phyloP scores from a whole-genome alignment of 2,329 filamentous ascomycete genomes.

The Trichoderma arundinaceum region DNA sequence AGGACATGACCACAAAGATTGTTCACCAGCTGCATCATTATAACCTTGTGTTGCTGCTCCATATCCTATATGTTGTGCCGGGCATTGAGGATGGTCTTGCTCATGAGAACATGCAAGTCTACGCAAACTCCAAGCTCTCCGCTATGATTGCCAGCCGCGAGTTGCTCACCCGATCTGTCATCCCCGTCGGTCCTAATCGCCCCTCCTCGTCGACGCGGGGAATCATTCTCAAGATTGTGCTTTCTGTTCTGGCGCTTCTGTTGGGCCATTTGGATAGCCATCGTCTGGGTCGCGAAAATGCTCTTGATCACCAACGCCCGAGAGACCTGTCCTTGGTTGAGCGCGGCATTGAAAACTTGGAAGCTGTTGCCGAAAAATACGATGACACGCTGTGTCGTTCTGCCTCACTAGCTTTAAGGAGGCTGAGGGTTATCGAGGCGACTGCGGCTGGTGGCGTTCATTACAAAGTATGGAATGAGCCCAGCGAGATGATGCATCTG shows the following conservation, averaged over 20 bases:
- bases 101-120: not conserved
- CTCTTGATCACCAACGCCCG: constrained; percentile 5
- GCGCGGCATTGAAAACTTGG: not conserved
- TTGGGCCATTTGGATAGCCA: constrained; percentile 9
- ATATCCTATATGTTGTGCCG: constrained; percentile 48
- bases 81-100: not conserved
- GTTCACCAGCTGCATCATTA: constrained; percentile 47
- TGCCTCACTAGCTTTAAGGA: not conserved
- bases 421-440: not conserved
- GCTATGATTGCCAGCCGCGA: constrained; percentile 13
- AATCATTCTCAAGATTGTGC: constrained; percentile 1
- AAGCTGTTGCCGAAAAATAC: not conserved
- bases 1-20: constrained; percentile 43
- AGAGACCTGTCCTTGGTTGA: constrained; percentile 1
- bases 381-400: not conserved
- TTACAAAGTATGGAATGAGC: not conserved
- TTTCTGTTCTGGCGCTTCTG: constrained; percentile 5
- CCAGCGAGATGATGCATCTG: not conserved
- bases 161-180: not conserved
- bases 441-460: not conserved
- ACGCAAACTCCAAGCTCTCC: constrained; percentile 5
- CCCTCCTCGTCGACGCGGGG: constrained; percentile 1
- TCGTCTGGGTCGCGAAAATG: not conserved
- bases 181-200: not conserved
- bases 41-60: constrained; percentile 47